These are phyloP conservation scores for Chaetomium cochliodes DNA, from an alignment of 495 filamentous ascomycete genomes.

Conservation along the genomic window DNA sequence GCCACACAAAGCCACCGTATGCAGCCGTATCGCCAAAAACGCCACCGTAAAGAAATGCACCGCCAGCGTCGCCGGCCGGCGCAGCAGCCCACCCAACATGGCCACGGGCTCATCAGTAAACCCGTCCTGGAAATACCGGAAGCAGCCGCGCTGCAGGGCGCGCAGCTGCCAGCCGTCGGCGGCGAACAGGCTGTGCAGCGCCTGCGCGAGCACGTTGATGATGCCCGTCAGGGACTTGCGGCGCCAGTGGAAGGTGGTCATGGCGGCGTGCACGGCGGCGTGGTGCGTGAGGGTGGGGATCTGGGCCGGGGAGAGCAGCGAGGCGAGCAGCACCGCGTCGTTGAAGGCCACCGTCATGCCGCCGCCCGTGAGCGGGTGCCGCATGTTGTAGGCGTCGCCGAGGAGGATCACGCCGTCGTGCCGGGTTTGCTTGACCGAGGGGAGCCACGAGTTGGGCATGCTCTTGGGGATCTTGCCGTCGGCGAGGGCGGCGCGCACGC, in stretches of 20 bases:
- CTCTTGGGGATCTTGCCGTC: conserved; percentile 65
- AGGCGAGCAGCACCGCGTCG: conserved; percentile 74
- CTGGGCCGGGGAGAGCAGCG: conserved; percentile 62
- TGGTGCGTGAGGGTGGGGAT: conserved; percentile 71
- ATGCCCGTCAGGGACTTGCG: conserved; percentile 78
- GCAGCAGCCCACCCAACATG: conserved; percentile 79
- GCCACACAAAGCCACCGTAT: conserved; percentile 51
- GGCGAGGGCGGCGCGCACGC: conserved; percentile 73
- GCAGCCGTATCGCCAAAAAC: conserved; percentile 80
- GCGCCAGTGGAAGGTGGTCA: conserved; percentile 80
- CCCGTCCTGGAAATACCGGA: conserved; percentile 85
- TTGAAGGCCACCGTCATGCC: conserved; percentile 96
- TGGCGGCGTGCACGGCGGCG: conserved; percentile 59
- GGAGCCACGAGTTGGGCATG: conserved; percentile 95
- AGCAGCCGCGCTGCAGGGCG: conserved; percentile 86
- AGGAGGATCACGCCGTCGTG: conserved; percentile 76
- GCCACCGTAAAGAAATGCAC: conserved; percentile 95
- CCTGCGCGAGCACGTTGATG: conserved; percentile 94
- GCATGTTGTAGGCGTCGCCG: conserved; percentile 95
- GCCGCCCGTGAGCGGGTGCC: conserved; percentile 88
- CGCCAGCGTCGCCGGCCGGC: conserved; percentile 73
- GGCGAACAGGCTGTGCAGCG: conserved; percentile 86
- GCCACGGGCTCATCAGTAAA: conserved; percentile 74
- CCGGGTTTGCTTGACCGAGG: conserved; percentile 64
- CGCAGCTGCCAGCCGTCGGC: conserved; percentile 75